Base-by-base conservation (phyloP, 2,329 filamentous ascomycete genomes). In the Thermoascus crustaceus region DNA sequence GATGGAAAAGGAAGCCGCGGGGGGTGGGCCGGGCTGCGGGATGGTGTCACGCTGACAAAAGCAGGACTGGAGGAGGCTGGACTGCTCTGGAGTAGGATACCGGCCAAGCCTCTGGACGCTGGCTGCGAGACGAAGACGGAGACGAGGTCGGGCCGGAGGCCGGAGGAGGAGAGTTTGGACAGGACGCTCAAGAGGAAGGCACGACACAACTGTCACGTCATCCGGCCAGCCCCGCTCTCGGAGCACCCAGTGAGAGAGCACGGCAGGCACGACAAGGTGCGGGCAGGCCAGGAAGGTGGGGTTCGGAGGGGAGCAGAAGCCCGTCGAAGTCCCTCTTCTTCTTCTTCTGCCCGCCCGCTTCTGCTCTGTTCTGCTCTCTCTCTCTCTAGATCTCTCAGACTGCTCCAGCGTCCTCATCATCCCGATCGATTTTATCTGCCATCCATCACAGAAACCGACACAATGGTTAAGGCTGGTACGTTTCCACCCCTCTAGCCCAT, bases 381-480 rank as follows among this genome's bases (percentile, higher is more conserved):
- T 33, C 19, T 4, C 14, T 33, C 30, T 3, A 7, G 24, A 36
- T 32, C 35, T 20, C 37, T 34, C 35, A 32, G 6, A 11, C 26
- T 32, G 11, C 7, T 29, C 25, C 30, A 19, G 22, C 35, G n/a
- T n/a, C n/a, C n/a, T n/a, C n/a, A n/a, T n/a, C n/a, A n/a, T n/a
- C n/a, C n/a, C n/a, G n/a, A n/a, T n/a, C n/a, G 32, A 38, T 23
- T 34, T 40, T 43, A 34, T 39, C 27, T 29, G 30, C 32, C 31
- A 23, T 39, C 32, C 34, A 31, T 32, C 21, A 55, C 49, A 58
- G 51, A 60, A 67, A 71, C 69, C 71, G 69, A 71, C 82, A 94
- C 80, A 80, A 95, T 95, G 88, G 88, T 95, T 75, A 95, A 94
- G 78, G 88, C 89, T 72, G 85, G 86, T 94, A 78, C 61, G 83